Percentiles rank a stretch among this genome's conserved stretches.
Conservation (phyloP, 768 basidiomycete genomes). For the Naganishia randhawae region DNA sequence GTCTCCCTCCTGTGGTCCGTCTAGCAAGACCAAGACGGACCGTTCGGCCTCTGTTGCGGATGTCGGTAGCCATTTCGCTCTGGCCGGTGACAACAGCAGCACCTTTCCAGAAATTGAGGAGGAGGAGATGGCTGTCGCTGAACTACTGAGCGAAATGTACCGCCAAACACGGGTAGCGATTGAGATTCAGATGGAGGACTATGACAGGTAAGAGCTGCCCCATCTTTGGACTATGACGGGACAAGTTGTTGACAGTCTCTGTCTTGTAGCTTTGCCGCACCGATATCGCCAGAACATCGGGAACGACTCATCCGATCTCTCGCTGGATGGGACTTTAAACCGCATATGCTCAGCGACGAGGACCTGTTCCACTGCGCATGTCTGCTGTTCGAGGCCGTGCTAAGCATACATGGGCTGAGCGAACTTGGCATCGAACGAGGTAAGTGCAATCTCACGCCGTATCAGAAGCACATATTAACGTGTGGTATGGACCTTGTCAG, state of each 20-base stretch:
- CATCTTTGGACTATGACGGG: constrained; percentile 2
- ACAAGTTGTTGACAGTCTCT: constrained; percentile 7
- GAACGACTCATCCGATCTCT: constrained; percentile 64
- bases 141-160: constrained; percentile 79
- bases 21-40: constrained; percentile 5
- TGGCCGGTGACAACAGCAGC: constrained; percentile 61
- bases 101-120: constrained; percentile 37
- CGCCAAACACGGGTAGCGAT: constrained; percentile 71
- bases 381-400: constrained; percentile 79
- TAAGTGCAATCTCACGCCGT: constrained; percentile 31
- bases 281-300: constrained; percentile 55
- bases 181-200: constrained; percentile 47
- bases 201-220: constrained; percentile 36
- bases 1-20: constrained; percentile 5
- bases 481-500: constrained; percentile 52
- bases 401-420: constrained; percentile 65
- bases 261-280: constrained; percentile 50
- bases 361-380: constrained; percentile 76
- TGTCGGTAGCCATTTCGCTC: constrained; percentile 30
- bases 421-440: constrained; percentile 48
- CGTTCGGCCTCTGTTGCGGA: constrained; percentile 22
- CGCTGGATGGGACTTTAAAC: constrained; percentile 85
- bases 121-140: constrained; percentile 58
- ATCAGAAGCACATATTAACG: not conserved
- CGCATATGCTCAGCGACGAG: constrained; percentile 73